Evolutionary conservation across 2,329 filamentous ascomycete genomes (phyloP), one percentile per base, ranked within the genome.

Genomic region (Arthrocladium fulminans): DNA sequence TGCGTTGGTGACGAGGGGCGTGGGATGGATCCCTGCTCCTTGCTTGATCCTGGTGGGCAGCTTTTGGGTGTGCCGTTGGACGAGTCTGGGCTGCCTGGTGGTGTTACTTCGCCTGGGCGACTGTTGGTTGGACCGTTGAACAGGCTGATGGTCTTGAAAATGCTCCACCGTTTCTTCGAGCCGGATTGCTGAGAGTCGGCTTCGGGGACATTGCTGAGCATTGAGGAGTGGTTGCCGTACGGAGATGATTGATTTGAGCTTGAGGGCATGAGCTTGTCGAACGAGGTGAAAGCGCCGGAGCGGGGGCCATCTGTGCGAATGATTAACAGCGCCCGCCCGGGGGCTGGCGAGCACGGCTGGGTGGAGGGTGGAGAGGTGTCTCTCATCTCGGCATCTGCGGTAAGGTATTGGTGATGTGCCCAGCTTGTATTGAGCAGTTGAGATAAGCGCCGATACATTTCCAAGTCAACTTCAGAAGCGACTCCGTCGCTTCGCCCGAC

Each of bases 311-410:
- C 88, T 54, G 86, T 89, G 49, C 88, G 82, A 55, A 95, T 84
- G 58, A 96, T 95, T 65, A 94, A 79, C 52, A 96, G 86, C 52
- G 86, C 78, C 60, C 90, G 86, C 40, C 86, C 84, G 1, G 89
- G 87, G 2, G 88, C 87, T 4, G 89, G 89, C 50, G 83, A 83
- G 59, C 84, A 88, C n/a, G 89, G 86, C 4, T 80, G 81, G 2
- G 86, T 87, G 1, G 86, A 88, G 4, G 87, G 83, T 1, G 74
- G 75, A 2, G 79, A 61, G 12, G 69, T 72, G 30, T 76, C 69
- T 29, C 69, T 68, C 38, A 67, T 68, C 51, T 84, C 81, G 12
- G 85, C 82, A 45, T 76, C 72, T 45, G 85, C 76, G 63, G 83
- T 82, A 15, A 88, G 74, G 66, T 81, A 86, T 13, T 90, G 73